A percentile compares a stretch with the other conserved stretches of the same genome.
phyloP scores from a whole-genome alignment of 495 filamentous ascomycete genomes.

The Penicillium goetzii region DNA sequence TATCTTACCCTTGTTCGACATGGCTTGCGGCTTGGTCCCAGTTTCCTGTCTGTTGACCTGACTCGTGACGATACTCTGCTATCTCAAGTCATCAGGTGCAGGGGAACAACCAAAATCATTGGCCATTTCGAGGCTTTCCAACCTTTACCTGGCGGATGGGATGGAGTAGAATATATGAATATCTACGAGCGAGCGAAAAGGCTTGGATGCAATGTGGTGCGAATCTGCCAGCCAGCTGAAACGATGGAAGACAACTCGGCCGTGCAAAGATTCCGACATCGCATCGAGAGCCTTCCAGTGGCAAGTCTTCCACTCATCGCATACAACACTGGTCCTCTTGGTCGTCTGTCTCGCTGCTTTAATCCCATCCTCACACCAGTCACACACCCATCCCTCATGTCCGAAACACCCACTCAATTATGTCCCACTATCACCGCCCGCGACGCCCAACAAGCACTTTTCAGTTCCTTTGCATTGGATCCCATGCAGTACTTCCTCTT shows the following conservation, averaged over 20 bases:
- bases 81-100: slow-evolving; percentile 55
- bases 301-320: slow-evolving; percentile 60
- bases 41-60: slow-evolving; percentile 70
- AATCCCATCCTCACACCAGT: slow-evolving; percentile 69
- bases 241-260: slow-evolving; percentile 47
- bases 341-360: slow-evolving; percentile 65
- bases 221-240: slow-evolving; percentile 46
- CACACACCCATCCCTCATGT: slow-evolving; percentile 36
- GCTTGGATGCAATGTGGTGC: slow-evolving; percentile 54
- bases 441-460: slow-evolving; percentile 51
- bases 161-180: slow-evolving; percentile 38
- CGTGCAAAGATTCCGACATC: slow-evolving; percentile 43
- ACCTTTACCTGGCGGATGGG: slow-evolving; percentile 49
- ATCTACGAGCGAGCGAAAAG: slow-evolving; percentile 49
- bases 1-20: slow-evolving; percentile 67
- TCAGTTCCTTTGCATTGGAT: slow-evolving; percentile 60
- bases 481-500: slow-evolving; percentile 50
- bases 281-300: slow-evolving; percentile 34
- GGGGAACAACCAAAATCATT: slow-evolving; percentile 68
- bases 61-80: slow-evolving; percentile 58
- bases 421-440: slow-evolving; percentile 46
- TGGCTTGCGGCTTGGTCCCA: slow-evolving; percentile 69
- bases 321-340: slow-evolving; percentile 70
- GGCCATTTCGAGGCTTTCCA: slow-evolving; percentile 60
- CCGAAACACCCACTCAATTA: slow-evolving; percentile 28